A percentile compares a stretch with the other conserved stretches of the same genome.
Evolutionary conservation across 2,329 filamentous ascomycete species (phyloP).

Genomic region (Acrocalymma vagum): DNA sequence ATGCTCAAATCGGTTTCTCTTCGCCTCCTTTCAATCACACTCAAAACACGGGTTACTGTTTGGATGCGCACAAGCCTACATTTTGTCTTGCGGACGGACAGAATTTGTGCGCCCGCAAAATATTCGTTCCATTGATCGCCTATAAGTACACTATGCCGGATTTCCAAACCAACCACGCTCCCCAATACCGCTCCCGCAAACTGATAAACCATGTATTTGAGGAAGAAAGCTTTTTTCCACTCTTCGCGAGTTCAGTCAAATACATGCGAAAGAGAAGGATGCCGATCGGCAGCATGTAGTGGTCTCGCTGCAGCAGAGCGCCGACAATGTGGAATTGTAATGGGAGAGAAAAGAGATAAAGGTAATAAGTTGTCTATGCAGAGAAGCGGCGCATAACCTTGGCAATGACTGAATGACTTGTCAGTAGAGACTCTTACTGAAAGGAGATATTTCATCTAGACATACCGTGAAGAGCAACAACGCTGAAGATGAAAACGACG

Average conservation of each 20-base stretch:
- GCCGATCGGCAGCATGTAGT: constrained; percentile 8
- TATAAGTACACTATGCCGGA: not conserved
- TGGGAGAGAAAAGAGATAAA: constrained; percentile 14
- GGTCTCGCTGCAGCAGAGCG: constrained; percentile 30
- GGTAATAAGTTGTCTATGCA: constrained; percentile 49
- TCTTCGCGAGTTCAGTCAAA: constrained; percentile 21
- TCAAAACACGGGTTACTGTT: too few species aligned
- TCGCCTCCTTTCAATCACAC: too few species aligned
- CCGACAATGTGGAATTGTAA: constrained; percentile 17
- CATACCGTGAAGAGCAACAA: constrained; percentile 96
- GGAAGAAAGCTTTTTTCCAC: constrained; percentile 31
- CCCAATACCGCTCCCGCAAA: constrained; percentile 11
- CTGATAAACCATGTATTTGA: constrained; percentile 20
- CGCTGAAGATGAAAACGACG: constrained; percentile 98
- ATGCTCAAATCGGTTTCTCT: too few species aligned
- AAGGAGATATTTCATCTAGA: constrained; percentile 33
- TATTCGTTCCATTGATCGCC: too few species aligned
- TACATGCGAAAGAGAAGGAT: constrained; percentile 11
- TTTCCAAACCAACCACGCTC: constrained; percentile 1
- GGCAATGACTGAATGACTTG: constrained; percentile 76
- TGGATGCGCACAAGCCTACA: too few species aligned
- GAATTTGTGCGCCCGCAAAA: too few species aligned
- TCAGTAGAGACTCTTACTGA: constrained; percentile 11
- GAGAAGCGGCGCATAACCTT: constrained; percentile 92
- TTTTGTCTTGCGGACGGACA: too few species aligned